Evolutionary conservation across 1,284 basidiomycete species (phyloP).

Genomic region (Malassezia cuniculi): DNA sequence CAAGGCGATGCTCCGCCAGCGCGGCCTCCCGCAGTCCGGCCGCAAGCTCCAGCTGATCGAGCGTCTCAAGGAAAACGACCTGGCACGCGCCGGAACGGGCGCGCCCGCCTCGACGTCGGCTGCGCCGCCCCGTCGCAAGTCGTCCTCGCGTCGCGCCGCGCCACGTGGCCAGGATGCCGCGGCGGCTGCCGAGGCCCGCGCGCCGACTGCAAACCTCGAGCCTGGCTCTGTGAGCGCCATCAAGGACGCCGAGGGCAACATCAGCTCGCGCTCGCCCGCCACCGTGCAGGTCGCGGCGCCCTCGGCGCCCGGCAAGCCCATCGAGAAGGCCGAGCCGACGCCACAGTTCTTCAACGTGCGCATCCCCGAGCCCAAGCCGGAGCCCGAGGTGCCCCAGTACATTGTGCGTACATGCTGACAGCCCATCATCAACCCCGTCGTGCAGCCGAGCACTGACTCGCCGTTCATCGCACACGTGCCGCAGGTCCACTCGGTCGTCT

Average conservation of each 20-base stretch:
- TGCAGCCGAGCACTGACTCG: slow-evolving; percentile 3
- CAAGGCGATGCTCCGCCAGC: slow-evolving; percentile 28
- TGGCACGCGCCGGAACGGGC: slow-evolving; percentile 26
- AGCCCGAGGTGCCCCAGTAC: slow-evolving; percentile 18
- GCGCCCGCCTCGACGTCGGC: slow-evolving; percentile 12
- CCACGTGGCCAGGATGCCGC: slow-evolving; percentile 18
- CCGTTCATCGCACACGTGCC: slow-evolving; percentile 9
- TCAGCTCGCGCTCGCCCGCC: slow-evolving; percentile 17
- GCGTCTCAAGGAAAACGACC: slow-evolving; percentile 30
- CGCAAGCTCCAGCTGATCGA: slow-evolving; percentile 32
- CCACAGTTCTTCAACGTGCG: slow-evolving; percentile 29
- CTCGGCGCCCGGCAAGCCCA: slow-evolving; percentile 27
- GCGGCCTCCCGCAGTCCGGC: slow-evolving; percentile 30
- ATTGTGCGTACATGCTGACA: slow-evolving; percentile 18
- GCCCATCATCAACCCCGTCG: slow-evolving; percentile 3
- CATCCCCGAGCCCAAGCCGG: slow-evolving; percentile 19
- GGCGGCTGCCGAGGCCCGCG: slow-evolving; percentile 16
- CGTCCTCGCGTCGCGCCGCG: neutral
- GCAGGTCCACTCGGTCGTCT: slow-evolving; percentile 5
- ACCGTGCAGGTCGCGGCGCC: slow-evolving; percentile 15
- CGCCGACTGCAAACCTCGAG: slow-evolving; percentile 19
- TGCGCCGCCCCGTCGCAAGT: neutral
- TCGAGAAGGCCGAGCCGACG: slow-evolving; percentile 19
- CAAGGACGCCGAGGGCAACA: slow-evolving; percentile 14
- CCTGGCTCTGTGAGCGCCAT: slow-evolving; percentile 25